Conservation (phyloP, 2,329 filamentous ascomycete species). For the Bimuria novae-zelandiae region DNA sequence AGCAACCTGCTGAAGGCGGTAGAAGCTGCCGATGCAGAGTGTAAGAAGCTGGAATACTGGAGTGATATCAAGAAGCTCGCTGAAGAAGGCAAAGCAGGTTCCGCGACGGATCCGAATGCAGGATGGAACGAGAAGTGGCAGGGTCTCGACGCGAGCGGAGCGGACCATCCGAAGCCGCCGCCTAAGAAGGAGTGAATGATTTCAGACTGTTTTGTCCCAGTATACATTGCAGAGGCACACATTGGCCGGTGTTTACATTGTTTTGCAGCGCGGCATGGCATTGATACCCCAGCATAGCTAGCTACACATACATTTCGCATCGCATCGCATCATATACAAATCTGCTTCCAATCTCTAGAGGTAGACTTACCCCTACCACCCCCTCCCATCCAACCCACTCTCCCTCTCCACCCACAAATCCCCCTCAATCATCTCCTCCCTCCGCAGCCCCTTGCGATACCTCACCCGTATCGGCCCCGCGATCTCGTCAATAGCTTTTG, state of each 20-base stretch:
- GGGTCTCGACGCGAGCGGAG: slow-evolving; percentile 44
- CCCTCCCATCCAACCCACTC: too few species aligned
- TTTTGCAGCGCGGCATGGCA: too few species aligned
- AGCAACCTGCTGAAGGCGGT: slow-evolving; percentile 75
- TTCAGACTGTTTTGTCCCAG: too few species aligned
- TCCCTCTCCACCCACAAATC: too few species aligned
- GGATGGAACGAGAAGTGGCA: slow-evolving; percentile 47
- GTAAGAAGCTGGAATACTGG: slow-evolving; percentile 84
- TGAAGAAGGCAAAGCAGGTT: slow-evolving; percentile 42
- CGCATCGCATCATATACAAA: too few species aligned
- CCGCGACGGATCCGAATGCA: slow-evolving; percentile 36
- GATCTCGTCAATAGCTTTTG: slow-evolving; percentile 44
- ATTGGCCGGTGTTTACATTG: too few species aligned
- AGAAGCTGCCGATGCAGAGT: slow-evolving; percentile 77
- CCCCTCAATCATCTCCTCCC: slow-evolving; percentile 1
- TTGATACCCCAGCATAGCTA: slow-evolving; percentile 8
- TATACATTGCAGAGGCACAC: too few species aligned
- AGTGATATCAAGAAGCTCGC: slow-evolving; percentile 64
- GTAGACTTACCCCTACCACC: neutral
- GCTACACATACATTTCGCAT: neutral
- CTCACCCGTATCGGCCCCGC: slow-evolving; percentile 55
- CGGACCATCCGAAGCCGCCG: slow-evolving; percentile 30
- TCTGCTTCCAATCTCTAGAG: too few species aligned
- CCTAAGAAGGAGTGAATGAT: neutral
- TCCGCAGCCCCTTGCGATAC: slow-evolving; percentile 10